Base-by-base conservation (phyloP, 2,329 filamentous ascomycete genomes). In the Coccinonectria pachysandricola region DNA sequence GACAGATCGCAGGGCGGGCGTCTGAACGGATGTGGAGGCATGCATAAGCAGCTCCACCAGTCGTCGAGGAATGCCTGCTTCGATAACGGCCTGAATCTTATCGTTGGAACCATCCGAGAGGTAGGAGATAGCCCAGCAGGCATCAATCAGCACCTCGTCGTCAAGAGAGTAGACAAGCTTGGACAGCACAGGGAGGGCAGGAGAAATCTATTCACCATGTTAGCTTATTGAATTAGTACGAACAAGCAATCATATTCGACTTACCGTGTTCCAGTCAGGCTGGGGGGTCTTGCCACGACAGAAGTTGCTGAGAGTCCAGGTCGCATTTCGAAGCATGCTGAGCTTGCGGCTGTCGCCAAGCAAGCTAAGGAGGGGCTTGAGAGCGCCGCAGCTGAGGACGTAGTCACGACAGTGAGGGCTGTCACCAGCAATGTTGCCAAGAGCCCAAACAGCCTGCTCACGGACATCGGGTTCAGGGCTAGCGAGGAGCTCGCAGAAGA, bases 271-370 rank as follows among this genome's bases (percentile, higher is more conserved):
- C 91, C 91, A 98, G 55, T 98, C 91, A 23, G 91, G 91, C 65
- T 98, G 91, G 26, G 91, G 91, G 7, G 88, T 95, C 75, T 98
- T 98, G 62, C 91, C 91, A 68, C 91, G 85, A 67, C 91, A 98
- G 65, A 98, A 98, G 70, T 98, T 98, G 72, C 91, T 96, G 31
- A 98, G 67, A 22, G 91, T 98, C 91, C 91, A 98, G 13, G 91
- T 98, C 18, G 91, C 91, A 56, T 98, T 98, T 45, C 91, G 75
- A 27, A 98, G 78, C 91, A 98, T 98, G 71, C 87, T 96, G 32
- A 98, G 68, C 71, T 98, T 98, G 51, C 91, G 86, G 65, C 91
- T 95, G 59, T 98, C 91, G 28, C 88, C 88, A 31, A 98, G 76
- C 22, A 98, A 73, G 50, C 75, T 75, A 31, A 98, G 74, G 31